Conservation (phyloP, 2,329 filamentous ascomycete species). For the Alternaria ventricosa region DNA sequence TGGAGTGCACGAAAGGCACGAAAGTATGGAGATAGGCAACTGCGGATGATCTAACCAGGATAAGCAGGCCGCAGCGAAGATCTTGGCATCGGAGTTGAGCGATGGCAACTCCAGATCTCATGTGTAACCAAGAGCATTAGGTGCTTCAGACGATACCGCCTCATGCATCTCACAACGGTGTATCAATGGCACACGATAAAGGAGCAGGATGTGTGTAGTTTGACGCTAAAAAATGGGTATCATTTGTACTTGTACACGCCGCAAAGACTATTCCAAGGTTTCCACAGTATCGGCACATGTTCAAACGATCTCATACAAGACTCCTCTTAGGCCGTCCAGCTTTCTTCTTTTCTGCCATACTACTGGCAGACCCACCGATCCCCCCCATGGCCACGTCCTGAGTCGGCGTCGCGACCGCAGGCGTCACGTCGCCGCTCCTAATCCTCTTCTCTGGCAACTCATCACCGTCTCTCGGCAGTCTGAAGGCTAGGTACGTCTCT, state of each 20-base stretch:
- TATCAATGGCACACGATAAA: neutral
- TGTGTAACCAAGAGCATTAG: neutral
- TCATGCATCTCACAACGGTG: neutral
- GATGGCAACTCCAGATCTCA: neutral
- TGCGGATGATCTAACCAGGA: slow-evolving; percentile 3
- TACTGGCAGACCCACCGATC: slow-evolving; percentile 1
- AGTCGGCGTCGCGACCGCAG: slow-evolving; percentile 23
- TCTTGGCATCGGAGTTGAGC: slow-evolving; percentile 12
- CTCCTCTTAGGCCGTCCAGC: slow-evolving; percentile 35
- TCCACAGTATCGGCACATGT: neutral
- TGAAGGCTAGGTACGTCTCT: slow-evolving; percentile 62
- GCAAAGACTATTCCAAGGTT: neutral
- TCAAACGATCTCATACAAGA: slow-evolving; percentile 12
- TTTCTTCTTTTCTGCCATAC: slow-evolving; percentile 29
- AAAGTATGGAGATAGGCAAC: slow-evolving; percentile 3
- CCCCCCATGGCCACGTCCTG: slow-evolving; percentile 25
- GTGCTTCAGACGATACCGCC: neutral
- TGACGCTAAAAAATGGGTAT: slow-evolving; percentile 16
- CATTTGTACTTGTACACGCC: slow-evolving; percentile 13
- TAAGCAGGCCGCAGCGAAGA: slow-evolving; percentile 4
- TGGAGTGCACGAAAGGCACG: neutral
- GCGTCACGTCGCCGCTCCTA: slow-evolving; percentile 31
- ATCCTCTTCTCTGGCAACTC: slow-evolving; percentile 28
- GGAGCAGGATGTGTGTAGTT: neutral
- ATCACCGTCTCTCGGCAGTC: slow-evolving; percentile 55